Conservation (phyloP, 805 yeast genomes). For the Suhomyces pyralidae region DNA sequence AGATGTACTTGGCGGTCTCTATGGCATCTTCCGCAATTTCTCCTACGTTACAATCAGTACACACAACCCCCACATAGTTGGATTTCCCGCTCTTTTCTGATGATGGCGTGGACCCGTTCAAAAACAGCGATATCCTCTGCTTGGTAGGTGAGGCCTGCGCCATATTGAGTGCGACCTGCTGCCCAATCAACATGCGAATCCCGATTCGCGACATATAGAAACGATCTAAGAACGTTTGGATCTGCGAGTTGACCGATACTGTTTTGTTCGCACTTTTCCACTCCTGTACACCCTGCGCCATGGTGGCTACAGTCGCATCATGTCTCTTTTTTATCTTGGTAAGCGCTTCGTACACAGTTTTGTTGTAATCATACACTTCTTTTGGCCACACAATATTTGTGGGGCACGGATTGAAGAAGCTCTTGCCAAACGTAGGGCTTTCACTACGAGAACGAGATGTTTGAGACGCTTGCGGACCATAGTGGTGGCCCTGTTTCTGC, state of each 20-base stretch:
- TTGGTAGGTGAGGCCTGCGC: slow-evolving; percentile 50
- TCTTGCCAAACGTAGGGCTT: slow-evolving; percentile 40
- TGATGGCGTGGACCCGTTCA: slow-evolving; percentile 25
- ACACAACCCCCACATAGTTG: slow-evolving; percentile 85
- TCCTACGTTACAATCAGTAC: slow-evolving; percentile 77
- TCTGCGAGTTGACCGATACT: slow-evolving; percentile 59
- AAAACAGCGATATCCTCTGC: slow-evolving; percentile 32
- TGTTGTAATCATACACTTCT: slow-evolving; percentile 71
- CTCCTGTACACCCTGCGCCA: slow-evolving; percentile 88
- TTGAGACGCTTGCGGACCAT: slow-evolving; percentile 10
- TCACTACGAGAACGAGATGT: background rate
- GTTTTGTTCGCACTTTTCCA: slow-evolving; percentile 63
- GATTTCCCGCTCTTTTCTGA: slow-evolving; percentile 22
- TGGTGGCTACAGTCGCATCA: slow-evolving; percentile 89
- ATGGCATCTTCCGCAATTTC: slow-evolving; percentile 86
- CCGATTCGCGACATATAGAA: slow-evolving; percentile 91
- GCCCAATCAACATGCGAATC: slow-evolving; percentile 91
- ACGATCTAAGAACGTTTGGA: slow-evolving; percentile 79
- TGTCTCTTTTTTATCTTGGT: slow-evolving; percentile 76
- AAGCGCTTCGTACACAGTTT: slow-evolving; percentile 60
- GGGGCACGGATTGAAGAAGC: slow-evolving; percentile 54
- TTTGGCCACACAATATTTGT: slow-evolving; percentile 62
- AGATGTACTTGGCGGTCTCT: slow-evolving; percentile 84
- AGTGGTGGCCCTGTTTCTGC: slow-evolving; percentile 4
- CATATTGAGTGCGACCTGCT: slow-evolving; percentile 78